Evolutionary conservation across 139 green algal species (phyloP), one percentile per base, ranked within the genome.

Genomic region (Chlorella sp.): DNA sequence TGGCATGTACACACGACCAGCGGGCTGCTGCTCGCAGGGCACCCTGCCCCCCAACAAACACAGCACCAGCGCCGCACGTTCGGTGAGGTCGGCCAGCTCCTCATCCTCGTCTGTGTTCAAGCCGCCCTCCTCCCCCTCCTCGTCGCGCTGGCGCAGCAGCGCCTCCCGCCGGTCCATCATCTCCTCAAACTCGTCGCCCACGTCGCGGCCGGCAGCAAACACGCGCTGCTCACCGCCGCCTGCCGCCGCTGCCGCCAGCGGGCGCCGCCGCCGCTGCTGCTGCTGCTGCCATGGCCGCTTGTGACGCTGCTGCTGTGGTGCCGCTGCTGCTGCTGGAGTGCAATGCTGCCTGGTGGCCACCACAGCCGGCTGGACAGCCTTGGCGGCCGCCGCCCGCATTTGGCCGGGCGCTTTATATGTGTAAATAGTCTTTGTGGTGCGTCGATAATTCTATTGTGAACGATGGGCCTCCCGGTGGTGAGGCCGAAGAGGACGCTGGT

Each of bases 131-230:
- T 34, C 51, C 14, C 51, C 51, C 11, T 60, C 38, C 44, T 83
- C 77, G 28, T 73, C 58, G 30, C 40, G 28, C 30, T 62, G 73
- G 34, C 77, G 77, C 58, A 83, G 58, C 77, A 83, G 77, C 77
- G 60, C 60, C 13, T 74, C 77, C 16, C 77, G 60, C 11, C 77
- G 56, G 38, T 68, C 77, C 60, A 83, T 16, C 77, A 83, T 83
- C 51, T 83, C 77, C 77, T 83, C 77, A 62, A 74, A 83, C 36
- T 83, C 77, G 60, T 83, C 77, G 14, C 77, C 77, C 43, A 51
- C 38, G 36, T 83, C 77, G 30, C 77, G 32, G 40, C 56, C 26
- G 2, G 73, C 73, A 20, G 75, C 48, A 48, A n/a, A 11, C 7
- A 62, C 48, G 28, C 76, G 20, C 70, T 58, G 26, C 3, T 30